A percentile compares a stretch with the other conserved stretches of the same genome.
phyloP scores from a whole-genome alignment of 306 rosid genomes.

The Hippophae tibetana region DNA sequence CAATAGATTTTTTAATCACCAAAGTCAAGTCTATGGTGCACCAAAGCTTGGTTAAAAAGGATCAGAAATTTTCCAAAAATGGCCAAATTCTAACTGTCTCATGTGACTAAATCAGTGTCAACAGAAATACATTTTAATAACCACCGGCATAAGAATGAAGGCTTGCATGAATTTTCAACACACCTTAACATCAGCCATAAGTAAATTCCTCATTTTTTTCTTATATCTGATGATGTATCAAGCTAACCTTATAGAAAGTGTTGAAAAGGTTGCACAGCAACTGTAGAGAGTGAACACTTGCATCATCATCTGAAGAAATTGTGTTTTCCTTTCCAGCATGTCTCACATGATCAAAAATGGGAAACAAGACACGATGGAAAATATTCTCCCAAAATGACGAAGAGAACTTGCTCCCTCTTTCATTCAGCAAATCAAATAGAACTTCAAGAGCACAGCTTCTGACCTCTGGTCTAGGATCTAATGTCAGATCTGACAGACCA shows the following conservation, averaged over 20 bases:
- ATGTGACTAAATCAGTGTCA: too few species aligned
- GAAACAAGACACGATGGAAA: slow-evolving; percentile 96
- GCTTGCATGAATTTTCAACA: too few species aligned
- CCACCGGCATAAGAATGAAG: too few species aligned
- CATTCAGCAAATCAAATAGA: slow-evolving; percentile 91
- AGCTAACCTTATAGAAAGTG: slow-evolving; percentile 80
- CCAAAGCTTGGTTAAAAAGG: too few species aligned
- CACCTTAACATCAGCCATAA: too few species aligned
- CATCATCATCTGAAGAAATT: slow-evolving; percentile 65
- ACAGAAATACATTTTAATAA: too few species aligned
- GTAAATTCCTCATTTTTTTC: too few species aligned
- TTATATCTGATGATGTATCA: not conserved
- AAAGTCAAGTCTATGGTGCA: too few species aligned
- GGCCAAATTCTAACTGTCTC: too few species aligned
- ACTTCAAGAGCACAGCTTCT: slow-evolving; percentile 98
- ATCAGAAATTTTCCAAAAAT: too few species aligned
- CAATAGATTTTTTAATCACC: too few species aligned
- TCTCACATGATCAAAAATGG: slow-evolving; percentile 96
- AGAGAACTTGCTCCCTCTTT: slow-evolving; percentile 96
- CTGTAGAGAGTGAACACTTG: slow-evolving; percentile 96
- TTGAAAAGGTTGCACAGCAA: slow-evolving; percentile 98
- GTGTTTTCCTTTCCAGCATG: slow-evolving; percentile 82
- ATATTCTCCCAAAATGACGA: slow-evolving; percentile 91
- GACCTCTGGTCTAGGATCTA: slow-evolving; percentile 94
- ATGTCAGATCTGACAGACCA: slow-evolving; percentile 94